Base-by-base conservation (phyloP, 768 basidiomycete species). In the Russula vinacea region DNA sequence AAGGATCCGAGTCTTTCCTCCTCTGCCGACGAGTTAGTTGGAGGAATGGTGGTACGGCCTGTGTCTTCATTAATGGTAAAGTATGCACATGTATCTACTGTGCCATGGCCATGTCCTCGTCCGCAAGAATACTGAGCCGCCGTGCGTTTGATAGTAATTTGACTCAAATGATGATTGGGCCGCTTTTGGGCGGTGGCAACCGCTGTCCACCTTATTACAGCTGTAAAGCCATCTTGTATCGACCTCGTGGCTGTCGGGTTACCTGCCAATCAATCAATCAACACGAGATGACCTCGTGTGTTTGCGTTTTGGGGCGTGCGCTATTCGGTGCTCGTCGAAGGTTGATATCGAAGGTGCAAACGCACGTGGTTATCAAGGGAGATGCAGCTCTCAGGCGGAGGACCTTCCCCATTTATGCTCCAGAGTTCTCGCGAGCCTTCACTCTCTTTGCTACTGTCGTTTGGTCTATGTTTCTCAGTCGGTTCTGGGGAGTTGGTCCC, bases 11-110 rank as follows among this genome's bases (percentile, higher is more conserved):
- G n/a, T n/a, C n/a, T n/a, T n/a, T 29, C 29, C 29, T 4, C 96
- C 95, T n/a, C n/a, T n/a, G 0, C 83, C 83, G 1, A 87, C n/a
- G 90, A 92, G n/a, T n/a, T n/a, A 97, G 74, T 35, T 7, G 35
- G 92, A 94, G 75, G 93, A 94, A 2, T 78, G 92, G 60, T 98
- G 92, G 89, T 86, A 88, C 67, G 89, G 85, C 3, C 76, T 97
- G 37, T 35, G 97, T 89, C 75, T 89, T 89, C 16, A 94, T 98
- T 68, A 96, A 92, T 0, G 91, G 92, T 76, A 92, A 93, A 79
- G 90, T 86, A 69, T 5, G 76, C 5, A 29, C 70, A 42, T 40
- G 49, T 50, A 52, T 44, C 39, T n/a, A n/a, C 45, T 19, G n/a
- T 22, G 45, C 39, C 5, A 29, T 29, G 29, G 29, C 29, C 29